Evolutionary conservation across 345 rosid species (phyloP).

Genomic region (Combretum micranthum): DNA sequence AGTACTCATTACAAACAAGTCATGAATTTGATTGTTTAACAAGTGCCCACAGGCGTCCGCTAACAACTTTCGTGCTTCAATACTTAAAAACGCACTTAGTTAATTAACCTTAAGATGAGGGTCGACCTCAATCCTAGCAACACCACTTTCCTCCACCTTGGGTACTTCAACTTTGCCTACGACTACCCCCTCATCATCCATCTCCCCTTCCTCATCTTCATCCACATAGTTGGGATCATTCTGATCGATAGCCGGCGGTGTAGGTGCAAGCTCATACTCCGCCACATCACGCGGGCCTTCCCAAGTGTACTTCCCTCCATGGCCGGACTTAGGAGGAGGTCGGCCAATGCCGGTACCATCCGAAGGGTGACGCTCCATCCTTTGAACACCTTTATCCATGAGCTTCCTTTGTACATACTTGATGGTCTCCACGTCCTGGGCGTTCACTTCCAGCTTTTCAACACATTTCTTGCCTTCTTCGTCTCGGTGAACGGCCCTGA

Average conservation of each 20-base stretch:
- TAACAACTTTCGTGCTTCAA: too few species aligned
- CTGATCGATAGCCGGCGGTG: conserved; percentile 62
- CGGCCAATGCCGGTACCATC: conserved; percentile 46
- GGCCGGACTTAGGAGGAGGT: conserved; percentile 70
- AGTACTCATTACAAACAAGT: too few species aligned
- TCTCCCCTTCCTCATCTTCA: conserved; percentile 31
- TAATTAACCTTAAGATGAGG: conserved; percentile 22
- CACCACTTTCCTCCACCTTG: conserved; percentile 51
- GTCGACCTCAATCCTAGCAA: conserved; percentile 58
- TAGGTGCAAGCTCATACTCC: conserved; percentile 41
- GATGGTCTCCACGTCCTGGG: conserved; percentile 49
- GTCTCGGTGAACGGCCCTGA: conserved; percentile 31
- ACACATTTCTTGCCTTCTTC: conserved; percentile 43
- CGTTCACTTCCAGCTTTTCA: conserved; percentile 33
- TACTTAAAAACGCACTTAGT: too few species aligned
- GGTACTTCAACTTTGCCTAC: conserved; percentile 61
- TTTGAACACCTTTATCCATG: conserved; percentile 52
- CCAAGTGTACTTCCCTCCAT: conserved; percentile 89
- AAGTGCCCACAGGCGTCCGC: too few species aligned
- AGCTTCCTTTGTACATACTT: conserved; percentile 63
- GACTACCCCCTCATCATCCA: conserved; percentile 42
- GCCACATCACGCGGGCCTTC: conserved; percentile 50
- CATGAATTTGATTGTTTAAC: too few species aligned
- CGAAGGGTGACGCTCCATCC: conserved; percentile 73
- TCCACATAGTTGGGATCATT: conserved; percentile 76